Conservation (phyloP, 73 alveolate species). For the Paramecium octaurelia region DNA sequence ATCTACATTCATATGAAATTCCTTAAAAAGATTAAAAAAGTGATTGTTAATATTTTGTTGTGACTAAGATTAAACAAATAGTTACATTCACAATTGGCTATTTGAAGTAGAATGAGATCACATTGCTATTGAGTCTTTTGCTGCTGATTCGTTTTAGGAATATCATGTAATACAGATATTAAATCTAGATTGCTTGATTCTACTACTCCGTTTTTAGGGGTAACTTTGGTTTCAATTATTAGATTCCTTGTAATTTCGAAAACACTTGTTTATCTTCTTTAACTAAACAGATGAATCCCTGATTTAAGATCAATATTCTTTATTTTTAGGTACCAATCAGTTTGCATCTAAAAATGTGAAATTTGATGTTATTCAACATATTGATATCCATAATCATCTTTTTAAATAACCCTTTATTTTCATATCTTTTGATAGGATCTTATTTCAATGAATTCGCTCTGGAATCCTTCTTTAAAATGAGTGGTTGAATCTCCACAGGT, state of each 20-base stretch:
- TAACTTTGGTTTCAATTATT: background rate
- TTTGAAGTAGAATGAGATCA: background rate
- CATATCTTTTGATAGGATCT: constrained; percentile 4
- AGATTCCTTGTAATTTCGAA: background rate
- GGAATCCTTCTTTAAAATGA: background rate
- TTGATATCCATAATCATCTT: background rate
- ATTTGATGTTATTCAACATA: background rate
- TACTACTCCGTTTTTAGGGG: background rate
- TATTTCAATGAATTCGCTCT: background rate
- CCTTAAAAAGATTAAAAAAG: background rate
- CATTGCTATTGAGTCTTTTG: background rate
- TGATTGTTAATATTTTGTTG: background rate
- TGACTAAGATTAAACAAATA: background rate
- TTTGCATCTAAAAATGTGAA: background rate
- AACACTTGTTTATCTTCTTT: background rate
- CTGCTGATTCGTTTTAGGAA: background rate
- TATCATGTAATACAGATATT: background rate
- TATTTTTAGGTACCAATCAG: background rate
- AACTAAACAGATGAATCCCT: background rate
- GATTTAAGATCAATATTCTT: background rate
- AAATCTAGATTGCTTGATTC: background rate
- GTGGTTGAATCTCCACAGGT: background rate
- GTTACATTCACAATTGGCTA: background rate
- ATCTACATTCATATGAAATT: background rate
- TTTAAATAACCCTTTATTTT: background rate